Evolutionary conservation across 495 filamentous ascomycete species (phyloP).

Genomic region (Apiosordaria backusii): DNA sequence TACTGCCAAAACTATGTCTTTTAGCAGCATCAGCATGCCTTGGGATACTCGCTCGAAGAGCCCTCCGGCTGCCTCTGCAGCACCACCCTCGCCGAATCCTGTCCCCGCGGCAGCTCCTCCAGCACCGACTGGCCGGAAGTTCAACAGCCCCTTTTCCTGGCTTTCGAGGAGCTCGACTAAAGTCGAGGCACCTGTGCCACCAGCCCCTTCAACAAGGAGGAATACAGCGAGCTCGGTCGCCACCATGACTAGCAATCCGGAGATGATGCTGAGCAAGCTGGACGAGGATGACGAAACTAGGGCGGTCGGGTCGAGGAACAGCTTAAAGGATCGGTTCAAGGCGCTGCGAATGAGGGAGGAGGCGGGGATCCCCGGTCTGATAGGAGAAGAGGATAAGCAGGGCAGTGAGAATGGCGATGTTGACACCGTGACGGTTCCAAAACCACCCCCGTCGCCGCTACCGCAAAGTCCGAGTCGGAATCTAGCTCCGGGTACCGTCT

Average conservation of each 20-base stretch:
- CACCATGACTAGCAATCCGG: conserved; percentile 68
- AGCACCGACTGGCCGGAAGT: conserved; percentile 54
- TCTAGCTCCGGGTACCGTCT: conserved; percentile 77
- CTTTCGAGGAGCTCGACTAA: conserved; percentile 69
- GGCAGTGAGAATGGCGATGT: conserved; percentile 52
- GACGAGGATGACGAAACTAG: conserved; percentile 59
- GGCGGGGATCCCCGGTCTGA: conserved; percentile 42
- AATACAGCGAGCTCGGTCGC: conserved; percentile 74
- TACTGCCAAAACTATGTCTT: conserved; percentile 39
- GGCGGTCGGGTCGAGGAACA: conserved; percentile 52
- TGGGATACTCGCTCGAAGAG: conserved; percentile 43
- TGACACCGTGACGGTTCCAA: conserved; percentile 24
- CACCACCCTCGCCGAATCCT: conserved; percentile 30
- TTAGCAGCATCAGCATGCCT: conserved; percentile 52
- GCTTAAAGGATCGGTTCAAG: conserved; percentile 83
- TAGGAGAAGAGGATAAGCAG: conserved; percentile 47
- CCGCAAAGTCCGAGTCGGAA: conserved; percentile 50
- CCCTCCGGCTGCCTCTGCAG: conserved; percentile 12
- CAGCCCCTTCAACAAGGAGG: conserved; percentile 47
- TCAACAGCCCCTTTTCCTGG: conserved; percentile 81
- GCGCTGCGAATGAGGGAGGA: conserved; percentile 77
- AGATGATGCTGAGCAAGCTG: conserved; percentile 66
- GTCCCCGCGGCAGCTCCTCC: conserved; percentile 41
- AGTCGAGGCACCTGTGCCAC: conserved; percentile 57
- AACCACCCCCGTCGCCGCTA: conserved; percentile 46